Conservation (phyloP, 345 rosid species). For the Bruguiera sexangula region DNA sequence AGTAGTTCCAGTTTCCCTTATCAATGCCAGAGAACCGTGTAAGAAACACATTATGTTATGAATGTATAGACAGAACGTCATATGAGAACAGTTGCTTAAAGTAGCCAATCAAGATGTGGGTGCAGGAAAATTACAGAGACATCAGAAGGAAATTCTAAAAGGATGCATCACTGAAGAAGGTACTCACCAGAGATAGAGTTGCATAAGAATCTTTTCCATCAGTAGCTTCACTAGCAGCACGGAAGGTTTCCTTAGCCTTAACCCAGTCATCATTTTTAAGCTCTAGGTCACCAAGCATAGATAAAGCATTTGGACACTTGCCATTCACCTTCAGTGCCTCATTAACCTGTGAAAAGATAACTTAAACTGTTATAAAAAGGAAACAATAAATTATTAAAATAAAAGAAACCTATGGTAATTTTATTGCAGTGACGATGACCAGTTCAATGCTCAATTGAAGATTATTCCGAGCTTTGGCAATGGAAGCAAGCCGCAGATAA, state of each 20-base stretch:
- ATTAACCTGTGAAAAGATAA: conserved; percentile 48
- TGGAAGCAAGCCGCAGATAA: conserved; percentile 90
- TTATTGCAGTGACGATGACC: conserved; percentile 42
- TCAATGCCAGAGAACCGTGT: conserved; percentile 22
- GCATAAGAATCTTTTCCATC: conserved; percentile 97
- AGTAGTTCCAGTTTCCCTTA: conserved; percentile 98
- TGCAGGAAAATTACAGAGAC: neutral
- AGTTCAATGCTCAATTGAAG: conserved; percentile 89
- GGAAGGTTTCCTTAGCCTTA: conserved; percentile 95
- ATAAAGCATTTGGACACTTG: conserved; percentile 79
- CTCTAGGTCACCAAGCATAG: conserved; percentile 96
- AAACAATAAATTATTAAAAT: conserved; percentile 8
- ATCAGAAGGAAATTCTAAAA: neutral
- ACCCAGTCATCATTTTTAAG: conserved; percentile 99
- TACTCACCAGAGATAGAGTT: conserved; percentile 75
- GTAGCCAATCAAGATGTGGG: neutral
- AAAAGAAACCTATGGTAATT: neutral
- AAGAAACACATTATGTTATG: conserved; percentile 5
- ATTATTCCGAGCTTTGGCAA: conserved; percentile 84
- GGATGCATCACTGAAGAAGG: conserved; percentile 4
- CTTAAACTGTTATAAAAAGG: conserved; percentile 10
- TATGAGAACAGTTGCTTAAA: neutral
- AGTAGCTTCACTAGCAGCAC: conserved; percentile 92
- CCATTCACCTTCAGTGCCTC: conserved; percentile 91
- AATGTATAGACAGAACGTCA: neutral